phyloP scores from a whole-genome alignment of 352 stramenopile genomes.

The Globisporangium emineosum region DNA sequence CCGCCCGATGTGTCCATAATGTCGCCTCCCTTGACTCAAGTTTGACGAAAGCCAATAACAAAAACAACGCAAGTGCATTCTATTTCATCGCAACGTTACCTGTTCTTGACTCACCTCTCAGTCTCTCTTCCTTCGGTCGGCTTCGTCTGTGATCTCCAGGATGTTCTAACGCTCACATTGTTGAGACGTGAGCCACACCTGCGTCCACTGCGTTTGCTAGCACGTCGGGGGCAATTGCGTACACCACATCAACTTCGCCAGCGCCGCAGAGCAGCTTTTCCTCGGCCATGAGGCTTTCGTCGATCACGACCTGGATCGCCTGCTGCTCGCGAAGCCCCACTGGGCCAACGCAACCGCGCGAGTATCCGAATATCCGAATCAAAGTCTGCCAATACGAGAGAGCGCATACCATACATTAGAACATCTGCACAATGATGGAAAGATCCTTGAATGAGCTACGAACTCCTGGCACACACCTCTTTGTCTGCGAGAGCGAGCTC shows the following conservation, averaged over 20 bases:
- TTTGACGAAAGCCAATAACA: neutral
- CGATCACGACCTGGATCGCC: slow-evolving; percentile 48
- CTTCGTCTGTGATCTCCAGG: neutral
- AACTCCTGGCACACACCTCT: slow-evolving; percentile 47
- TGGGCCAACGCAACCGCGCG: slow-evolving; percentile 54
- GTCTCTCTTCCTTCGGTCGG: neutral
- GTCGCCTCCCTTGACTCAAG: neutral
- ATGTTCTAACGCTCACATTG: neutral
- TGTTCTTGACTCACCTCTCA: too few relatives aligned
- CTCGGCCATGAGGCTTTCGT: slow-evolving; percentile 27
- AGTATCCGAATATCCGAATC: slow-evolving; percentile 63
- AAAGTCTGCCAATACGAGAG: slow-evolving; percentile 39
- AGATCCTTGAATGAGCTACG: neutral
- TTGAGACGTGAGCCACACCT: slow-evolving; percentile 9
- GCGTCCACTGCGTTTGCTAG: slow-evolving; percentile 19
- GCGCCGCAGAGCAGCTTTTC: slow-evolving; percentile 46
- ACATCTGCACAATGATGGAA: neutral
- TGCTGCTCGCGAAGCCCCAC: slow-evolving; percentile 55
- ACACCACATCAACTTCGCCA: slow-evolving; percentile 44
- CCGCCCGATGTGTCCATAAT: neutral
- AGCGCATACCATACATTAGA: neutral
- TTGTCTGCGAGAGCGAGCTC: slow-evolving; percentile 45
- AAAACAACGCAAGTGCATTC: neutral
- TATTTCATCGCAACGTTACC: neutral
- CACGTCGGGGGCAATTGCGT: slow-evolving; percentile 29